Conservation (phyloP, 495 filamentous ascomycete genomes). For the Chaetomium fimeti region DNA sequence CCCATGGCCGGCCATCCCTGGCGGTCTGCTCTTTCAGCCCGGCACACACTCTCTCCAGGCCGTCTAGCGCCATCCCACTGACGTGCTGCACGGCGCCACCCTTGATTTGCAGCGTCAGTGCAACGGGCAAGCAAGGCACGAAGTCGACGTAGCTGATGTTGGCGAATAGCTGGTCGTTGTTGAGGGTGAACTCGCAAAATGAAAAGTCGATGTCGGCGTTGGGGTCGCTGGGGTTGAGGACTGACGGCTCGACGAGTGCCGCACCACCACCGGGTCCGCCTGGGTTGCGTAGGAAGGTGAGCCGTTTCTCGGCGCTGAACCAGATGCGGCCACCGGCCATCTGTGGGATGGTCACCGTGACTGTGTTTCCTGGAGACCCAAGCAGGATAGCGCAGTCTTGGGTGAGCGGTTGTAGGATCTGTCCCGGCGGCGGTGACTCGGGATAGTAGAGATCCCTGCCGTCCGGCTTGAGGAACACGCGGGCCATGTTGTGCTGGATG, state of each 20-base stretch:
- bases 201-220: constrained; percentile 64
- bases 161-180: constrained; percentile 66
- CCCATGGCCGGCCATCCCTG: constrained; percentile 62
- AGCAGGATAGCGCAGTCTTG: constrained; percentile 66
- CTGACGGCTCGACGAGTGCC: constrained; percentile 71
- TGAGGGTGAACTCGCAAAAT: constrained; percentile 77
- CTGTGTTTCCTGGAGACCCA: constrained; percentile 58
- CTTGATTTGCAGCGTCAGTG: constrained; percentile 56
- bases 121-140: constrained; percentile 62
- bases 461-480: constrained; percentile 40
- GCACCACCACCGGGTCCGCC: constrained; percentile 46
- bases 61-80: constrained; percentile 57
- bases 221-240: constrained; percentile 66
- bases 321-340: constrained; percentile 68
- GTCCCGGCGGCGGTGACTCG: constrained; percentile 32
- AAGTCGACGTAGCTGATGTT: constrained; percentile 82
- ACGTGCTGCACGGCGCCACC: constrained; percentile 57
- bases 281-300: constrained; percentile 74
- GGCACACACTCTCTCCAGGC: constrained; percentile 57
- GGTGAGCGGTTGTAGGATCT: constrained; percentile 49
- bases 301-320: constrained; percentile 55
- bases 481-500: constrained; percentile 37
- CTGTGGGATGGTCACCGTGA: constrained; percentile 63
- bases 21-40: constrained; percentile 55
- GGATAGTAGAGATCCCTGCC: constrained; percentile 41